Base-by-base conservation (phyloP, 805 yeast species). In the Metschnikowia similis region DNA sequence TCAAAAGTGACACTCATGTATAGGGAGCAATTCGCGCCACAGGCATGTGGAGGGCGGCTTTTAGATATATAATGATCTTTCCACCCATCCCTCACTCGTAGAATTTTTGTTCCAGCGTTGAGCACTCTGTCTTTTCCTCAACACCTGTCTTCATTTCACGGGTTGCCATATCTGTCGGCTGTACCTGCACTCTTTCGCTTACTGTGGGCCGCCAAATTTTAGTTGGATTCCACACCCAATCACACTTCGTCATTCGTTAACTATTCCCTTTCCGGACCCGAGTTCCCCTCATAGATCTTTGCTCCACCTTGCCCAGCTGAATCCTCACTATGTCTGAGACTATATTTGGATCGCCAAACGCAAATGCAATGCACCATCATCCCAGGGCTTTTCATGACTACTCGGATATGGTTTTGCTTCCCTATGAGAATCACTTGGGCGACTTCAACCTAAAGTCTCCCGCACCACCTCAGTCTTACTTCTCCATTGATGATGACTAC, bases 1-100 rank as follows among this genome's bases (percentile, higher is more conserved):
- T 32, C 17, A 26, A 14, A 41, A 41, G 45, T 41, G 39, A 41
- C 44, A 41, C 21, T 41, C 37, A 32, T 17, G 45, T 41, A 41
- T 7, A 21, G 14, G 2, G 30, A n/a, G 17, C 36, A 41, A 41
- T 21, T 31, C 45, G 45, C 45, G 45, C 36, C 30, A 35, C 8
- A 11, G 17, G 42, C 42, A 14, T 39, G 28, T 36, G 44, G 29
- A 26, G n/a, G 11, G 31, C 28, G 16, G 27, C 27, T 17, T 16
- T 35, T 14, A 38, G 28, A 34, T 43, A 35, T 43, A 35, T 14
- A 42, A 27, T 35, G 10, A 26, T 43, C 35, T 11, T 14, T 8
- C 34, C 6, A 27, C 28, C 28, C 38, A 8, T n/a, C 17, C 10
- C 40, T 17, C 8, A 10, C 9, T 10, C 27, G 40, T 16, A 35